Conservation (phyloP, 139 green algal genomes). For the Chlamydomonas sp. region DNA sequence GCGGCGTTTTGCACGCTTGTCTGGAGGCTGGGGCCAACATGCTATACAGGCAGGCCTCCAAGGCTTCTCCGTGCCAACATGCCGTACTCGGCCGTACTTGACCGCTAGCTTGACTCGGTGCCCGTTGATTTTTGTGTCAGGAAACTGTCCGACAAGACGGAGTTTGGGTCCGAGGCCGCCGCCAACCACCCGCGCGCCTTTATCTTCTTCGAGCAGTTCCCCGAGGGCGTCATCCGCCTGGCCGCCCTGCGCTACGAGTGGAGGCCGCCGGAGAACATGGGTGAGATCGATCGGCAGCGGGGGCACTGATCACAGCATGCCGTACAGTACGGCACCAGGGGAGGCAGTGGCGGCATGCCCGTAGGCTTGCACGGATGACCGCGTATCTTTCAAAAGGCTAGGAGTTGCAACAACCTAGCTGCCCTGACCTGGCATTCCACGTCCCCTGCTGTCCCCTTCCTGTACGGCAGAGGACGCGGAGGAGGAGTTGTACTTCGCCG, state of each 20-base stretch:
- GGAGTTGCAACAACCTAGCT: background rate
- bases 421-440: background rate
- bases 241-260: slow-evolving; percentile 43
- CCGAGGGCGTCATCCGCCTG: slow-evolving; percentile 31
- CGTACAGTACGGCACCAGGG: background rate
- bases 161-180: slow-evolving; percentile 5
- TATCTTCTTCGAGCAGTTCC: slow-evolving; percentile 41
- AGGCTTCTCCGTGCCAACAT: too few species aligned
- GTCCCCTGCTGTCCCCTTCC: background rate
- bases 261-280: slow-evolving; percentile 42
- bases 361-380: background rate
- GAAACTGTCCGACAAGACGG: slow-evolving; percentile 20
- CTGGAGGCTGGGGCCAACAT: too few species aligned
- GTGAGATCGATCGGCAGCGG: background rate
- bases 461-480: slow-evolving; percentile 32
- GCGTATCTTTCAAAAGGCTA: background rate
- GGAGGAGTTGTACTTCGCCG: slow-evolving; percentile 37
- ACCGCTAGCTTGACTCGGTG: too few species aligned
- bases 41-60: too few species aligned
- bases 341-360: background rate
- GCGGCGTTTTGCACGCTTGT: too few species aligned
- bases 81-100: too few species aligned
- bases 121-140: too few species aligned
- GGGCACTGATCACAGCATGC: background rate
- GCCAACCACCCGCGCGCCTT: slow-evolving; percentile 19